Evolutionary conservation across 75 land plant species (phyloP).

Genomic region (Adiantum capillusveneris): DNA sequence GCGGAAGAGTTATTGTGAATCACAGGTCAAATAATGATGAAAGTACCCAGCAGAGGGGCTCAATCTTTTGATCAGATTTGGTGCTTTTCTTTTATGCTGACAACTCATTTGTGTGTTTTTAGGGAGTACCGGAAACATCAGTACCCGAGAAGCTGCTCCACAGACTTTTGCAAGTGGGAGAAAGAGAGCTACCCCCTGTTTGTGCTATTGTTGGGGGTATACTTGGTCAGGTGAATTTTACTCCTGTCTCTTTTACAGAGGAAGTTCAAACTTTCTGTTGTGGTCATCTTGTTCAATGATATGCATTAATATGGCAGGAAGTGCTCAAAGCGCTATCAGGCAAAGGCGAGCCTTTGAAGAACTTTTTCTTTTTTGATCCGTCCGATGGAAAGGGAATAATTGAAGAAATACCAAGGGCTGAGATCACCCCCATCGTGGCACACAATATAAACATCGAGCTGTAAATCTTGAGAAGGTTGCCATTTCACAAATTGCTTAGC

Average conservation of each 20-base stretch:
- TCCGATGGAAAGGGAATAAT: slow-evolving; percentile 86
- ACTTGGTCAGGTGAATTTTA: slow-evolving; percentile 75
- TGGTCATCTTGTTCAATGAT: too few species aligned
- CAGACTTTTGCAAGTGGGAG: slow-evolving; percentile 34
- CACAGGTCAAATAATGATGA: slow-evolving; percentile 66
- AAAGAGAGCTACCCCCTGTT: slow-evolving; percentile 77
- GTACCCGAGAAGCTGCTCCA: slow-evolving; percentile 59
- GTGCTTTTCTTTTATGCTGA: too few species aligned
- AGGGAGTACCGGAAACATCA: slow-evolving; percentile 60
- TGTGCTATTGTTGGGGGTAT: slow-evolving; percentile 96
- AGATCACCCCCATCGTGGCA: too few species aligned
- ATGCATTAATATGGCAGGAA: too few species aligned
- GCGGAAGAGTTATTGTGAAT: slow-evolving; percentile 56
- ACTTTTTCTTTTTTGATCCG: slow-evolving; percentile 87
- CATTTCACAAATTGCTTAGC: too few species aligned
- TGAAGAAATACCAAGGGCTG: slow-evolving; percentile 51
- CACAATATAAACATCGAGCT: too few species aligned
- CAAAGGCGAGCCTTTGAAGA: slow-evolving; percentile 91
- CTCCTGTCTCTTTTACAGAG: not conserved
- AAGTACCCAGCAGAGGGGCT: too few species aligned
- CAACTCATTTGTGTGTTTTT: slow-evolving; percentile 21
- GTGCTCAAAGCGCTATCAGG: slow-evolving; percentile 92
- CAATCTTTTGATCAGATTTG: too few species aligned
- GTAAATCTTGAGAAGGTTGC: too few species aligned
- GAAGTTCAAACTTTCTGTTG: too few species aligned